Conservation (phyloP, 371 early-diverging fungal species). For the Lichtheimia ornata region DNA sequence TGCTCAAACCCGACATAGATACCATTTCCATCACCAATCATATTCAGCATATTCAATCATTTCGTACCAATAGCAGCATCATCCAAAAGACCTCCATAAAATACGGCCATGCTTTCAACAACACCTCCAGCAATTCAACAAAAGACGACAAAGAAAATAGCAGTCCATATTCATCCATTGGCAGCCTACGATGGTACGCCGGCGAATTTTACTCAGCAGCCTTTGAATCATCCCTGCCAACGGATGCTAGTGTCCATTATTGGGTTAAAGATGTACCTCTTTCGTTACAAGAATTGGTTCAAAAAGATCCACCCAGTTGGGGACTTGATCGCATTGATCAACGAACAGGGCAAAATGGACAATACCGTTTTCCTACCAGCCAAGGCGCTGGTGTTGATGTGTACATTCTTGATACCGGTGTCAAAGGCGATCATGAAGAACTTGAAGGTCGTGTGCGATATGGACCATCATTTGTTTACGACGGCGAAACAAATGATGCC, state of each 20-base stretch:
- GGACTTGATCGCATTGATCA: constrained; percentile 50
- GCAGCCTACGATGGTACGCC: constrained; percentile 43
- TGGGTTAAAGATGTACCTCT: constrained; percentile 40
- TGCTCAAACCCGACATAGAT: constrained; percentile 30
- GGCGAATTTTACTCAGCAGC: constrained; percentile 30
- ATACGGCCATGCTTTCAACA: neutral
- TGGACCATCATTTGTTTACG: constrained; percentile 28
- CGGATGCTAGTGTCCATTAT: constrained; percentile 33
- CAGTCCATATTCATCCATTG: constrained; percentile 28
- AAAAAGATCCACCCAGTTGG: constrained; percentile 48
- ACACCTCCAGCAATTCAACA: neutral
- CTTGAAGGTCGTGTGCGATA: constrained; percentile 31
- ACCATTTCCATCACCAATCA: constrained; percentile 27
- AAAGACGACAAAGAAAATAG: neutral
- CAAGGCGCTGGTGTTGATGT: constrained; percentile 39
- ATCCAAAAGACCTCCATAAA: neutral
- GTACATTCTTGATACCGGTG: constrained; percentile 42
- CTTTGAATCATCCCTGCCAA: constrained; percentile 20
- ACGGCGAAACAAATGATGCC: constrained; percentile 5
- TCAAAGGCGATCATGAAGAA: constrained; percentile 34
- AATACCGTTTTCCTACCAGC: constrained; percentile 34
- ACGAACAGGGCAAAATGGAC: constrained; percentile 35
- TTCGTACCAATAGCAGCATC: constrained; percentile 11
- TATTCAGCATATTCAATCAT: constrained; percentile 26
- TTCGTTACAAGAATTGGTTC: constrained; percentile 44